These are phyloP conservation scores for Centrapalus pauciflorus DNA, from an alignment of 129 eudicot species.

Conservation along the genomic window DNA sequence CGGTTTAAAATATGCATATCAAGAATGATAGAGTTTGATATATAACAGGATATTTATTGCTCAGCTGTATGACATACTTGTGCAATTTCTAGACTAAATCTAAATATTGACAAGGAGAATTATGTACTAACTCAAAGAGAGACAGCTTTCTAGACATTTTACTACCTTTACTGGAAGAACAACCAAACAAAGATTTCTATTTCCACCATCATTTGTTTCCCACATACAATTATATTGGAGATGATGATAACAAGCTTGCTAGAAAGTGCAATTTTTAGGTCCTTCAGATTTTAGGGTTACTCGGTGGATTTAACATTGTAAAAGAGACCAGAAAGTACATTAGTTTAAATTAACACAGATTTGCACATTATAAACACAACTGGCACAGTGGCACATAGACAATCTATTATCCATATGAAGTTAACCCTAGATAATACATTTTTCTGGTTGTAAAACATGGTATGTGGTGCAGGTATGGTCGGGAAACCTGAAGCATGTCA, in stretches of 20 bases:
- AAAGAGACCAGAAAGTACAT: not conserved
- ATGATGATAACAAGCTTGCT: not conserved
- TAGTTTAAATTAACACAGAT: not conserved
- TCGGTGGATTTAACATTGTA: not conserved
- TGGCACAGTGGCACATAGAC: not conserved
- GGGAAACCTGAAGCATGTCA: not conserved
- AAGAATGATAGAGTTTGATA: not conserved
- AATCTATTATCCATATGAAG: not conserved
- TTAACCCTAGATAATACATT: not conserved
- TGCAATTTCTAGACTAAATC: too few species aligned
- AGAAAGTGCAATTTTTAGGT: not conserved
- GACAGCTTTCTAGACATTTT: not conserved
- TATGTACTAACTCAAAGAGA: not conserved
- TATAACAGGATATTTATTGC: not conserved
- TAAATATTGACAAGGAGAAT: not conserved
- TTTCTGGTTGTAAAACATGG: too few species aligned
- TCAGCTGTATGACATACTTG: too few species aligned
- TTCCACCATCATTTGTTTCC: not conserved
- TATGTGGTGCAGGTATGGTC: not conserved
- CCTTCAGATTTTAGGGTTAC: not conserved
- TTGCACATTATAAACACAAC: not conserved
- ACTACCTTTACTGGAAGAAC: not conserved
- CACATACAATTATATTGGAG: not conserved
- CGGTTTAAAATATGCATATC: not conserved
- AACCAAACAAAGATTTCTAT: not conserved